A percentile compares a stretch with the other conserved stretches of the same genome.
Conservation (phyloP, 176 grass and related monocot genomes). For the Oryza brachyantha region DNA sequence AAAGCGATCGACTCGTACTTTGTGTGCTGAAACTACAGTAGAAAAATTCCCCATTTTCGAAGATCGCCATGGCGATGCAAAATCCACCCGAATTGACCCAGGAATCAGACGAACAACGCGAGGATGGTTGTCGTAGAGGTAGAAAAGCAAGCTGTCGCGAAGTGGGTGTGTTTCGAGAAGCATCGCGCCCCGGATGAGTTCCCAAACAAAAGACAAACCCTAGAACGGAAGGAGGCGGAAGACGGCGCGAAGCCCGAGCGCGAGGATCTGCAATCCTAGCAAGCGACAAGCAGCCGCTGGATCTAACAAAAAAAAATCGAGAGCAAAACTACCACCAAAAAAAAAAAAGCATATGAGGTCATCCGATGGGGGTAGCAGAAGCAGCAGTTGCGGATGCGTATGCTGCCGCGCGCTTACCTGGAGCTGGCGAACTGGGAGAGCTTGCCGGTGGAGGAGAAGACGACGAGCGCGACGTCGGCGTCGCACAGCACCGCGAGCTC, state of each 20-base stretch:
- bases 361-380: neutral
- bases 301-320: neutral
- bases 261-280: constrained; percentile 17
- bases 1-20: constrained; percentile 12
- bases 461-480: constrained; percentile 80
- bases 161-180: neutral
- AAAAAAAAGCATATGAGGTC: neutral
- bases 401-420: constrained; percentile 39
- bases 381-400: neutral
- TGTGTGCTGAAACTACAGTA: constrained; percentile 34
- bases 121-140: neutral
- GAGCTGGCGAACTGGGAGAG: constrained; percentile 92
- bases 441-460: constrained; percentile 92
- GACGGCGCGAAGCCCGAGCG: constrained; percentile 20
- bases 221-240: neutral
- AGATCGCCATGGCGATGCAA: neutral
- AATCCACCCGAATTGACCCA: neutral
- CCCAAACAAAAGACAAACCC: constrained; percentile 10
- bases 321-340: neutral
- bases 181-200: neutral
- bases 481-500: constrained; percentile 91
- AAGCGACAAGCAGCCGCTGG: neutral
- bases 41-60: constrained; percentile 46
- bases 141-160: neutral
- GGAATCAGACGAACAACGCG: neutral